A percentile compares a stretch with the other conserved stretches of the same genome.
Conservation (phyloP, 2,329 filamentous ascomycete genomes). For the Epichloe scottii region DNA sequence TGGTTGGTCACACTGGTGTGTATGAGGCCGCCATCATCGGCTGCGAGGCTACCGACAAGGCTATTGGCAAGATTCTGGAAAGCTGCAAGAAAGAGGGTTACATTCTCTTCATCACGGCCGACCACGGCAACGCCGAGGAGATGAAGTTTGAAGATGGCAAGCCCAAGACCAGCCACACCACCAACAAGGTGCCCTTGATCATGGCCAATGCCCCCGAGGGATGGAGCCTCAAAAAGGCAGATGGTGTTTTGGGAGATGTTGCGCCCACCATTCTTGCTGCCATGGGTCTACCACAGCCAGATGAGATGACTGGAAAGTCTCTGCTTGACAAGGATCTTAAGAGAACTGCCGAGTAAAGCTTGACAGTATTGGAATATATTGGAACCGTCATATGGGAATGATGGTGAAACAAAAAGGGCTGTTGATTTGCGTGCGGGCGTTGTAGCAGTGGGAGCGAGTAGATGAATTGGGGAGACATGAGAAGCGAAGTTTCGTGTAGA, state of each 20-base stretch:
- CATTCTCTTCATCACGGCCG: conserved; percentile 85
- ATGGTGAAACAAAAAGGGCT: background rate
- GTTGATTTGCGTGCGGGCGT: conserved; percentile 3
- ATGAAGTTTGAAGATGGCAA: conserved; percentile 95
- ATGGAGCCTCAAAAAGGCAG: conserved; percentile 72
- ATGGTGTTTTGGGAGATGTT: conserved; percentile 91
- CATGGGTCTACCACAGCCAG: conserved; percentile 84
- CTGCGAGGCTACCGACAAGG: conserved; percentile 78
- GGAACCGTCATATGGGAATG: background rate
- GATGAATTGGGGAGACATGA: background rate
- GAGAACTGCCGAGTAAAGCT: conserved; percentile 16
- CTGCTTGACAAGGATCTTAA: conserved; percentile 62
- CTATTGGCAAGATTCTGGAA: conserved; percentile 85
- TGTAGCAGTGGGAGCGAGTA: background rate
- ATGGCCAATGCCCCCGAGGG: conserved; percentile 93
- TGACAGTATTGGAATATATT: no score
- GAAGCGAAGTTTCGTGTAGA: background rate
- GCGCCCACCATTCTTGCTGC: conserved; percentile 83
- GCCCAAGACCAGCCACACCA: conserved; percentile 96
- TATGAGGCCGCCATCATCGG: conserved; percentile 88
- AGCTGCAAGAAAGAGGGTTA: conserved; percentile 90
- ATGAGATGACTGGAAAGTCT: conserved; percentile 82
- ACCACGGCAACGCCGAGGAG: conserved; percentile 98
- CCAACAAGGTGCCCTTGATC: conserved; percentile 93
- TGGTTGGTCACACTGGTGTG: conserved; percentile 97